Conservation (phyloP, 148 eudicot genomes). For the Rhododendron williamsianum region DNA sequence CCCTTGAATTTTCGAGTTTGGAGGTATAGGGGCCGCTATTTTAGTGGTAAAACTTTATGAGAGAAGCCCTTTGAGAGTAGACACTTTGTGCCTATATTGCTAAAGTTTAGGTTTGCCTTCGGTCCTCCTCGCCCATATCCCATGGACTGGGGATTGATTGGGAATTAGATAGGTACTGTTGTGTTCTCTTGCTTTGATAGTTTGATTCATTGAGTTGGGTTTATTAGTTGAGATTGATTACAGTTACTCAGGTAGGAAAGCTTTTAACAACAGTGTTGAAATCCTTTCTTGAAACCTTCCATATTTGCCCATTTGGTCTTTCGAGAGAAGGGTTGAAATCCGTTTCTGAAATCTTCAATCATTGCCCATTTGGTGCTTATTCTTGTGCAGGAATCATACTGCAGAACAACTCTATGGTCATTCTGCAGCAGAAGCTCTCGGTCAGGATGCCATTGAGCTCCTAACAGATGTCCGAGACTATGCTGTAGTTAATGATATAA, state of each 20-base stretch:
- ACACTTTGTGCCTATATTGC: not conserved
- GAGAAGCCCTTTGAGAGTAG: not conserved
- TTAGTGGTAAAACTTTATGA: not conserved
- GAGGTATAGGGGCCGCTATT: not conserved
- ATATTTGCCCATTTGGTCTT: not conserved
- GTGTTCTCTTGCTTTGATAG: not conserved
- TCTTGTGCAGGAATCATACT: conserved; percentile 66
- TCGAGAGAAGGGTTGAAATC: too few species aligned
- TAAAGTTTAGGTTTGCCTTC: not conserved
- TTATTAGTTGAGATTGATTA: not conserved
- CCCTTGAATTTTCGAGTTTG: not conserved
- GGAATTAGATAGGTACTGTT: not conserved
- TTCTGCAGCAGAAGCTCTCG: conserved; percentile 76
- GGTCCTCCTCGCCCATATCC: not conserved
- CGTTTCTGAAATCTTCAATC: not conserved
- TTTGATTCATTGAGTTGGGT: not conserved
- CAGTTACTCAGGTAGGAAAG: too few species aligned
- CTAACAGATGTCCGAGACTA: conserved; percentile 45
- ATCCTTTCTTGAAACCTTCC: not conserved
- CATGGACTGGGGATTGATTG: not conserved
- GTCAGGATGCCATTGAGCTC: conserved; percentile 45
- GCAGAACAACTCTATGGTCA: conserved; percentile 87
- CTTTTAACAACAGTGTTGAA: not conserved
- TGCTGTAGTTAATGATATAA: conserved; percentile 39
- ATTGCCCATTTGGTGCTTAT: conserved; percentile 11